These are phyloP conservation scores for Groenewaldozyma salmanticensis DNA, from an alignment of 805 yeast genomes.

Conservation along the genomic window DNA sequence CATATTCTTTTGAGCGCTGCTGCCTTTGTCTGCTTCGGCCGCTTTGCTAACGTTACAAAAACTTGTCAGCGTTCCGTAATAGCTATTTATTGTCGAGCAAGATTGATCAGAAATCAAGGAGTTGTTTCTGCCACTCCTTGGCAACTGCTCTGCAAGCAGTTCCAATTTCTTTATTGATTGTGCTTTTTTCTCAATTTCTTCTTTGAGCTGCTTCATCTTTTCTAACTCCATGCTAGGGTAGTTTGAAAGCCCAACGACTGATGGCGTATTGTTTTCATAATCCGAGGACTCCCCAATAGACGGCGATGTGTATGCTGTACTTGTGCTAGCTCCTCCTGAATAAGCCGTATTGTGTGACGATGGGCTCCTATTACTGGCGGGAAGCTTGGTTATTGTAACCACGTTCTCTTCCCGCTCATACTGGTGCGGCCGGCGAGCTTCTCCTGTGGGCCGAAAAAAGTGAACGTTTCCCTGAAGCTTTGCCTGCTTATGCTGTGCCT, in stretches of 20 bases:
- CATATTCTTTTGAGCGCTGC: no score
- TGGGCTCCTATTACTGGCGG: not conserved
- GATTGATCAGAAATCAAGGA: slow-evolving; percentile 3
- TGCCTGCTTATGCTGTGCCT: no score
- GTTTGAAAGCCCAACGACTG: no score
- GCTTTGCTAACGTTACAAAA: no score
- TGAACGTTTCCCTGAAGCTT: no score
- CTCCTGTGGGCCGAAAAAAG: no score
- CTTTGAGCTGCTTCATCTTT: slow-evolving; percentile 18
- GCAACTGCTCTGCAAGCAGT: slow-evolving; percentile 16
- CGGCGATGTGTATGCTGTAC: not conserved
- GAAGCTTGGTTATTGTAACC: not conserved
- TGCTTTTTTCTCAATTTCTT: slow-evolving; percentile 21
- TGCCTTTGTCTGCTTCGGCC: no score
- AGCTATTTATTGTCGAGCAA: slow-evolving; percentile 1
- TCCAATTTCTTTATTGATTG: slow-evolving; percentile 26
- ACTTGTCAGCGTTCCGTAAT: not conserved
- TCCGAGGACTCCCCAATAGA: slow-evolving; percentile 2
- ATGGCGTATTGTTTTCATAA: no score
- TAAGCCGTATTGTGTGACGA: not conserved
- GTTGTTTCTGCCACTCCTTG: slow-evolving; percentile 3
- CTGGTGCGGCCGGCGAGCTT: not conserved
- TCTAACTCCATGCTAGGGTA: no score
- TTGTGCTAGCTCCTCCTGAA: not conserved
- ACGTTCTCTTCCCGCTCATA: not conserved